Conservation (phyloP, 305 asterid species). For the Fraxinus xanthoxyloides region DNA sequence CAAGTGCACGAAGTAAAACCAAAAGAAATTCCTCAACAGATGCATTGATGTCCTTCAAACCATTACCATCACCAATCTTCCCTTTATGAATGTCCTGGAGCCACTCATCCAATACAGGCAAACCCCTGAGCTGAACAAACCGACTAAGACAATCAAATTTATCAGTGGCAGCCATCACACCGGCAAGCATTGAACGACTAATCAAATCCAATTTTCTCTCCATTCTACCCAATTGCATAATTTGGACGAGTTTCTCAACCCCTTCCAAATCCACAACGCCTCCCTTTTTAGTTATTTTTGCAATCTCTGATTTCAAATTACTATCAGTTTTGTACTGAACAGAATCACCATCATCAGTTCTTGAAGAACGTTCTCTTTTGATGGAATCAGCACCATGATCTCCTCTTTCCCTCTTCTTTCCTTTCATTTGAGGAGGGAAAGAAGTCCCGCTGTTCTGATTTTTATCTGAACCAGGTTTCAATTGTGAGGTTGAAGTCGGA, state of each 20-base stretch:
- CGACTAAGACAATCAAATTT: conserved; percentile 76
- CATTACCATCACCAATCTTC: conserved; percentile 48
- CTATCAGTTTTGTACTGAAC: conserved; percentile 44
- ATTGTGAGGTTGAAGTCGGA: conserved; percentile 52
- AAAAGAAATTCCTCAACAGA: conserved; percentile 73
- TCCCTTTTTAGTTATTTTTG: conserved; percentile 70
- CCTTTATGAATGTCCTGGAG: conserved; percentile 89
- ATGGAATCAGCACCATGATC: conserved; percentile 59
- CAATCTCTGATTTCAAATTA: conserved; percentile 59
- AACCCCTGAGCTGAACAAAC: conserved; percentile 77
- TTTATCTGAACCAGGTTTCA: conserved; percentile 56
- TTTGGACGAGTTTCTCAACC: conserved; percentile 82
- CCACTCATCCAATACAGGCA: conserved; percentile 84
- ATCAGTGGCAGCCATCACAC: conserved; percentile 78
- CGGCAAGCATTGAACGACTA: conserved; percentile 66
- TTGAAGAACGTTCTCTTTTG: conserved; percentile 62
- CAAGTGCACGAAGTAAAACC: conserved; percentile 76
- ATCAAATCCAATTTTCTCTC: conserved; percentile 66
- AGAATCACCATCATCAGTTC: conserved; percentile 59
- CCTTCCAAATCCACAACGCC: conserved; percentile 71
- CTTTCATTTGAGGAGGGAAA: conserved; percentile 64
- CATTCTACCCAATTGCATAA: conserved; percentile 63
- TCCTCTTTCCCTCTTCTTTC: conserved; percentile 88
- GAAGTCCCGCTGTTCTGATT: conserved; percentile 55
- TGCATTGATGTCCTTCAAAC: conserved; percentile 55